phyloP scores from a whole-genome alignment of 1,284 basidiomycete genomes.

The Inonotus obliquus region DNA sequence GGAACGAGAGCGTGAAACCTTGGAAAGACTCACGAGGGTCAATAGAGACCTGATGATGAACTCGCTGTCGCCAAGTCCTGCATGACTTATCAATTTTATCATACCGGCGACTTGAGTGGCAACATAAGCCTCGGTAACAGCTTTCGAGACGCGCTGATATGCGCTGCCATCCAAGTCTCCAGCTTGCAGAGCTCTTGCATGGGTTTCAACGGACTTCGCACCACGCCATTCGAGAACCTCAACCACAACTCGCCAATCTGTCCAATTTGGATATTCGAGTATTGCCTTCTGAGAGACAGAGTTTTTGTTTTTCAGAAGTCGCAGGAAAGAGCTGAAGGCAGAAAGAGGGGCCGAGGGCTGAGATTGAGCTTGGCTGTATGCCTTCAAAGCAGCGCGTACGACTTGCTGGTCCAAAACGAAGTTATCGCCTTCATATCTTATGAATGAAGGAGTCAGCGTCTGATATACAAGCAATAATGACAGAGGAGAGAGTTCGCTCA shows the following conservation, averaged over 20 bases:
- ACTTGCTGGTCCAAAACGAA: slow-evolving; percentile 73
- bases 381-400: slow-evolving; percentile 63
- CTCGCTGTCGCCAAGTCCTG: slow-evolving; percentile 25
- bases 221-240: slow-evolving; percentile 58
- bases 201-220: slow-evolving; percentile 49
- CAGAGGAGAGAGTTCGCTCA: slow-evolving; percentile 29
- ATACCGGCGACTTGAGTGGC: slow-evolving; percentile 49
- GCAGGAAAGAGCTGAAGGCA: slow-evolving; percentile 49
- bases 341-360: slow-evolving; percentile 23
- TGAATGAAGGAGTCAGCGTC: slow-evolving; percentile 1
- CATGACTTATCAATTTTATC: slow-evolving; percentile 29
- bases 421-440: slow-evolving; percentile 74
- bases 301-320: slow-evolving; percentile 34
- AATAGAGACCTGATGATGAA: slow-evolving; percentile 8
- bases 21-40: slow-evolving; percentile 5
- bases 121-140: slow-evolving; percentile 65
- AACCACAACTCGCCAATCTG: slow-evolving; percentile 36
- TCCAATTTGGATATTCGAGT: slow-evolving; percentile 29
- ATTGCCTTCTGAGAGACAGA: slow-evolving; percentile 21
- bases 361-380: slow-evolving; percentile 32
- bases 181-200: slow-evolving; percentile 32
- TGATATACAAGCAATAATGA: not conserved
- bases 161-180: slow-evolving; percentile 41
- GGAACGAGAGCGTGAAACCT: not conserved
- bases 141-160: slow-evolving; percentile 54